Base-by-base conservation (phyloP, 345 rosid species). In the Aquilaria sinensis region DNA sequence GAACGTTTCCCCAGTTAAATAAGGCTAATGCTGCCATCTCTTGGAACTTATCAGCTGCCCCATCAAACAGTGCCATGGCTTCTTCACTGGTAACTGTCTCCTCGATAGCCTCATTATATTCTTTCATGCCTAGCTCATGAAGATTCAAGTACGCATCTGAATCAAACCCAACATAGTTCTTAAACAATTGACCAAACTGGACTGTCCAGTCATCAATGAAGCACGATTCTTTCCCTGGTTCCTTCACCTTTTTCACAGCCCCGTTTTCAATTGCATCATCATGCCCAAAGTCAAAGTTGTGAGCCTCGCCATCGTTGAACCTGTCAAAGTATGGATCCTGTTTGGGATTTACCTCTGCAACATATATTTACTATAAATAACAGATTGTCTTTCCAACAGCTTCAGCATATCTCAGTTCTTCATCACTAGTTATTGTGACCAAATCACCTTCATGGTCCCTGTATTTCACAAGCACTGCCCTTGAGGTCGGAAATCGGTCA, bases 361-460 rank as follows among this genome's bases (percentile, higher is more conserved):
- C 48, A 67, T 85, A n/a, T n/a, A n/a, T n/a, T n/a, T n/a, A n/a
- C n/a, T n/a, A n/a, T n/a, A n/a, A n/a, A n/a, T n/a, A n/a, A n/a
- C n/a, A n/a, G n/a, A n/a, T n/a, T n/a, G n/a, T n/a, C n/a, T n/a
- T n/a, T n/a, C n/a, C n/a, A n/a, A n/a, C n/a, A n/a, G 80, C 75
- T 77, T 88, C 95, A 67, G 90, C 85, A 85, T 76, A 79, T 71
- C 84, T 82, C 58, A 93, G 75, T 66, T 93, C 97, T 73, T 90
- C 96, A 71, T 90, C 86, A 41, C 81, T 75, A 31, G 95, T 88
- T 63, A 93, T 75, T 57, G 98, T 90, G 68, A 90, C 78, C 64
- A 93, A 74, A 76, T 93, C 97, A 66, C 97, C 96, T 80, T 93
- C 98, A 55, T 77, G 84, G 70, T 93, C 98, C 72, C 74, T 81